Evolutionary conservation across 2,329 filamentous ascomycete genomes (phyloP).

Genomic region (Aspergillus texensis): DNA sequence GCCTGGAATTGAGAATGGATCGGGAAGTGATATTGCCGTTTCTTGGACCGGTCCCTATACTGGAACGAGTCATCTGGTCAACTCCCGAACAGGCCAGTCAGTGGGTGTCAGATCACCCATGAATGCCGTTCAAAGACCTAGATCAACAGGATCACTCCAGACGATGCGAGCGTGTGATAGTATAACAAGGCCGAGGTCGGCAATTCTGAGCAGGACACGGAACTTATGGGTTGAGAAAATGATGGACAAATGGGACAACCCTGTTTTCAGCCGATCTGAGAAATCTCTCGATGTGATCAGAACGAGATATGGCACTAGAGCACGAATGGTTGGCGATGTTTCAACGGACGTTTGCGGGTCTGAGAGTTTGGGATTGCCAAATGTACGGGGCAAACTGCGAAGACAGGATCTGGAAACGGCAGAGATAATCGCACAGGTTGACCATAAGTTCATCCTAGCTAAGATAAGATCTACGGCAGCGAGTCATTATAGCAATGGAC

Average conservation of each 20-base stretch:
- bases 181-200: conserved; percentile 22
- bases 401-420: conserved; percentile 63
- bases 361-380: conserved; percentile 28
- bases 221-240: conserved; percentile 64
- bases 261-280: conserved; percentile 65
- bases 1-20: not conserved
- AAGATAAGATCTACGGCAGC: conserved; percentile 50
- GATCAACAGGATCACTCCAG: conserved; percentile 20
- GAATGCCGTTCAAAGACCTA: conserved; percentile 16
- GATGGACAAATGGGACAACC: conserved; percentile 72
- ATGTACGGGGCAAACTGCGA: conserved; percentile 54
- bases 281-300: conserved; percentile 43
- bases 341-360: conserved; percentile 26
- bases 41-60: conserved; percentile 66
- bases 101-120: conserved; percentile 16
- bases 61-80: conserved; percentile 35
- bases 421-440: conserved; percentile 77
- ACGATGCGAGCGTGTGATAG: conserved; percentile 9
- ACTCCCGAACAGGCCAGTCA: conserved; percentile 40
- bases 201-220: conserved; percentile 12
- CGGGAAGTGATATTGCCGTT: conserved; percentile 24
- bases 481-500: not conserved
- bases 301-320: conserved; percentile 15
- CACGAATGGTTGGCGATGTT: conserved; percentile 23
- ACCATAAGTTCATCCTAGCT: conserved; percentile 83